Evolutionary conservation across 208 protist genomes (phyloP), one percentile per base, ranked within the genome.

Genomic region (Lotmaria passim): DNA sequence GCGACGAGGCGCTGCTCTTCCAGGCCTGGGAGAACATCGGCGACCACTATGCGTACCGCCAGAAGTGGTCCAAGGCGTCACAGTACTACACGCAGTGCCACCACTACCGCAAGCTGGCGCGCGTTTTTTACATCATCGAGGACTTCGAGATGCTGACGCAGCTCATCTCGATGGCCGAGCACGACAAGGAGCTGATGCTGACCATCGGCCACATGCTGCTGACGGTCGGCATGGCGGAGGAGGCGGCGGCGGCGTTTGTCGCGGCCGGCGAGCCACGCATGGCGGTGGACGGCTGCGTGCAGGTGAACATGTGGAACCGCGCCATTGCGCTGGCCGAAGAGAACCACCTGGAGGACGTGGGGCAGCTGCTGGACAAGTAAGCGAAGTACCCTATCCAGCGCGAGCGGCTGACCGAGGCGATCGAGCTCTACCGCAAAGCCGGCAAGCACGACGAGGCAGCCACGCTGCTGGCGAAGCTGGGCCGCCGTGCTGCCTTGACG

Each of bases 361-460:
- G 88, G 15, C 66, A 84, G 70, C 85, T 97, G 24, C 86, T 99
- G 12, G 62, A 86, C 14, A 91, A 95, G 73, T 95, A 96, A 73
- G 95, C 97, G 11, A 71, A 75, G 50, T 93, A 98, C 41, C 86
- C 98, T 38, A 79, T 99, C 53, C 70, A 87, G 4, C 84, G 83
- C 36, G 86, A 97, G 38, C 89, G 96, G 31, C 75, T 95, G n/a
- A 70, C 95, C 15, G 84, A 98, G 53, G 98, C 98, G 19, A 98
- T 99, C 62, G 96, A 98, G 83, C 83, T 99, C 24, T 98, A 97
- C 83, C 91, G 95, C 73, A 98, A 98, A 81, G 98, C 97, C 1
- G 87, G 93, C 28, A 91, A 90, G 34, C 90, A 98, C 81, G 82
- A 93, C 41, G 96, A 98, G 67, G 91, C 95, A 15, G 98, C 97